Evolutionary conservation across 1,284 basidiomycete species (phyloP).

Genomic region (Meira miltonrushii): DNA sequence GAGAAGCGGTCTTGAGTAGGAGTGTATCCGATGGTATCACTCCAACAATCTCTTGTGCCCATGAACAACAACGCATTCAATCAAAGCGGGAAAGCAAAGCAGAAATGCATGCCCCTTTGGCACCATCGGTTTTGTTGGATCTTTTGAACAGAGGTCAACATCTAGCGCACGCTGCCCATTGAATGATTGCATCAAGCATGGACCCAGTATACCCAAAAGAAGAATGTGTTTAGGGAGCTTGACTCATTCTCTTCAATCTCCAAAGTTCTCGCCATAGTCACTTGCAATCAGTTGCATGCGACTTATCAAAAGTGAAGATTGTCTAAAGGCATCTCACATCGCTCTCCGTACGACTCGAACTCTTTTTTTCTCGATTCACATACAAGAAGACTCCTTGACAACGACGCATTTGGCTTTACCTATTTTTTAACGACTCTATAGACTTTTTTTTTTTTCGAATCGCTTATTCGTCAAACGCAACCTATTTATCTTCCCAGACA

Average conservation of each 20-base stretch:
- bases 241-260: too few relatives aligned
- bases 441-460: neutral
- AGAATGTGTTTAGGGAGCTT: too few relatives aligned
- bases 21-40: conserved; percentile 1
- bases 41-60: neutral
- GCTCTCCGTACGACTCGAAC: too few relatives aligned
- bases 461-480: neutral
- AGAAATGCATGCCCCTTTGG: conserved; percentile 11
- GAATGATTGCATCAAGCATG: neutral
- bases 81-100: neutral
- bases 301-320: too few relatives aligned
- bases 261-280: too few relatives aligned
- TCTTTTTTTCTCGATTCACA: neutral
- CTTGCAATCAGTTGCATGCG: too few relatives aligned
- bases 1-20: neutral
- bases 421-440: neutral
- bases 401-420: neutral
- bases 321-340: neutral
- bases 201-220: too few relatives aligned
- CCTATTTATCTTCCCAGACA: neutral
- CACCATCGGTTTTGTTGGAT: conserved; percentile 14
- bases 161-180: conserved; percentile 2
- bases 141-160: conserved; percentile 15
- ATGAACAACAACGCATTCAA: neutral
- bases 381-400: neutral